Percentiles rank a stretch among this genome's conserved stretches.
Conservation (phyloP, 2,329 filamentous ascomycete genomes). For the Bipolaris victoriae region DNA sequence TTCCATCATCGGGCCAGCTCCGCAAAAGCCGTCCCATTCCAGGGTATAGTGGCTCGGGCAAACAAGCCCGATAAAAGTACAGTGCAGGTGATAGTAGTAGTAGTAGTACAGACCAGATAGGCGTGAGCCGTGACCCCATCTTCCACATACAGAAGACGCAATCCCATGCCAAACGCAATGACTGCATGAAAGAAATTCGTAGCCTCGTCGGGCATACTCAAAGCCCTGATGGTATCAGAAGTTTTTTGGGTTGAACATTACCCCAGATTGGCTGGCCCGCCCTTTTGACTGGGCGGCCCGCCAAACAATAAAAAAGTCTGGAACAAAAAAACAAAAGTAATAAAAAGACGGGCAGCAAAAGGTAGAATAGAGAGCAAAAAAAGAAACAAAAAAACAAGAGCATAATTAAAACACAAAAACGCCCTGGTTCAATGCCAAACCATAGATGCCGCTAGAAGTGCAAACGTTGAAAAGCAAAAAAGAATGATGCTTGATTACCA, state of each 20-base stretch:
- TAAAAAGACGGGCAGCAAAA: background rate
- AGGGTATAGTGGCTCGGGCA: conserved; percentile 46
- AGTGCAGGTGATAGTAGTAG: conserved; percentile 51
- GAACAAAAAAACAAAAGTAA: conserved; percentile 19
- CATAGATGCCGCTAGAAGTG: conserved; percentile 48
- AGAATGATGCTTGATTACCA: conserved; percentile 63
- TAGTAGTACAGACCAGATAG: conserved; percentile 50
- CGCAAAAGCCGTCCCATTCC: conserved; percentile 30
- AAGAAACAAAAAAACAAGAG: conserved; percentile 3
- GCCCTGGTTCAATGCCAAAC: conserved; percentile 41
- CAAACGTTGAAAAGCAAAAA: conserved; percentile 28
- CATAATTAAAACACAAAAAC: conserved; percentile 32
- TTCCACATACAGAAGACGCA: conserved; percentile 37
- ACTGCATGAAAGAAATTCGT: conserved; percentile 46
- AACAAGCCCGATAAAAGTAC: conserved; percentile 47
- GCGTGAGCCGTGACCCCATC: conserved; percentile 48
- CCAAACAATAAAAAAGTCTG: conserved; percentile 11
- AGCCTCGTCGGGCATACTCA: conserved; percentile 47
- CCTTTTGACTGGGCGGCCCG: conserved; percentile 10
- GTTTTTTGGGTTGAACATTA: conserved; percentile 43
- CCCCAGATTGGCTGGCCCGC: conserved; percentile 33
- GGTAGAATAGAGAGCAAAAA: conserved; percentile 16
- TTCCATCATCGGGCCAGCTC: conserved; percentile 34
- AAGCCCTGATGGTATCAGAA: conserved; percentile 45
- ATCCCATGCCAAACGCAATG: conserved; percentile 35